Base-by-base conservation (phyloP, 2,329 filamentous ascomycete genomes). In the Verticillium tricorpus region DNA sequence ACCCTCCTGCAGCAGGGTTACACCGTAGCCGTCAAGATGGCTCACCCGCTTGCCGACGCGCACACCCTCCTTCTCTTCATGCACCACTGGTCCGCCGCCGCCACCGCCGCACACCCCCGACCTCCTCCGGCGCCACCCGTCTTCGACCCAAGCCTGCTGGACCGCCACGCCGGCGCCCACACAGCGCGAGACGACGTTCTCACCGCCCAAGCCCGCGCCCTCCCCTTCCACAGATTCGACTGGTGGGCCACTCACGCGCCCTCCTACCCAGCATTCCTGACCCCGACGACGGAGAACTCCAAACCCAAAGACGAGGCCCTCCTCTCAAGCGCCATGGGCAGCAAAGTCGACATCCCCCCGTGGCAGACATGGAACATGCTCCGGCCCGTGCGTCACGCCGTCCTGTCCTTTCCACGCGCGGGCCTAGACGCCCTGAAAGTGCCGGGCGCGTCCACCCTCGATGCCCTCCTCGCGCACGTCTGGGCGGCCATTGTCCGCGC, bases 181-280 rank as follows among this genome's bases (percentile, higher is more conserved):
- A 56, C 65, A 1, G 66, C 67, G 8, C 34, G 50, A 0, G 67
- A 73, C n/a, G 61, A 70, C 2, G 64, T 70, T 5, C 65, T 69
- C 6, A 58, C 73, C 22, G 62, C 66, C 0, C 67, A 64, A 32
- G 76, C 77, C 5, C 69, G 76, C 8, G 65, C 67, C 2, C 66
- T 83, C 5, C 80, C 80, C 1, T 69, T 78, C 60, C 76, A 82
- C 64, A 74, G 80, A 7, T 82, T 75, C 61, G 77, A 82, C 69
- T 82, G 79, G 76, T 83, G 78, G 77, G 70, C 69, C 32, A 66
- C 60, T 6, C 66, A 69, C 0, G 73, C 69, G 0, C 72, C 71
- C 0, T 69, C 72, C 1, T 76, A 70, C 31, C 70, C 69, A 1
- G n/a, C 60, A 2, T 73, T 68, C 65, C 65, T 70, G 2, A 62